Conservation (phyloP, 2,329 filamentous ascomycete genomes). For the Colletotrichum destructivum region DNA sequence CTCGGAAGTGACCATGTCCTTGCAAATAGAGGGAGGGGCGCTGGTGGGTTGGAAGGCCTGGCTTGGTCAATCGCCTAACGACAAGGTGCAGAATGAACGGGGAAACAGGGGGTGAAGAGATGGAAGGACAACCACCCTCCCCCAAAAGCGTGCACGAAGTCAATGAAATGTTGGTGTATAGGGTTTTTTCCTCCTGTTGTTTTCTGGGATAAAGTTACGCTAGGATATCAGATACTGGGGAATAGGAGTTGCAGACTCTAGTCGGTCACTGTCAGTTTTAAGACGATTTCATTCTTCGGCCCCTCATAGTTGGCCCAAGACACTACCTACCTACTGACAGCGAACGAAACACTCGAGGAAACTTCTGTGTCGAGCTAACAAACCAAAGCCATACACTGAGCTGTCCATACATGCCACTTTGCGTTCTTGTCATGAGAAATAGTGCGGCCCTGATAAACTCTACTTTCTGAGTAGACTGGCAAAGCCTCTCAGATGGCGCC, state of each 20-base stretch:
- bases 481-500: not conserved
- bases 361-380: no score
- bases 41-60: not conserved
- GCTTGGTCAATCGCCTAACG: not conserved
- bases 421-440: not conserved
- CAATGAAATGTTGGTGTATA: constrained; percentile 12
- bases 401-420: not conserved
- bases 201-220: not conserved
- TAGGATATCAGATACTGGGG: not conserved
- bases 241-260: no score
- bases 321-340: no score
- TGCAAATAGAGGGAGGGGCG: not conserved
- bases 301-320: no score
- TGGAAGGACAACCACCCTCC: not conserved
- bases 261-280: not conserved
- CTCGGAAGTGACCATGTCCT: not conserved
- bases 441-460: not conserved
- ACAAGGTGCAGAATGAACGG: not conserved
- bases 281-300: no score
- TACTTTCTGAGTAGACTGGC: not conserved
- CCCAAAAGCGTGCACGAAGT: not conserved
- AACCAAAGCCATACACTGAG: no score
- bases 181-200: not conserved
- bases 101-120: not conserved
- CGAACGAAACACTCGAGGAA: no score